Conservation (phyloP, 148 eudicot genomes). For the Diospyros lotus region DNA sequence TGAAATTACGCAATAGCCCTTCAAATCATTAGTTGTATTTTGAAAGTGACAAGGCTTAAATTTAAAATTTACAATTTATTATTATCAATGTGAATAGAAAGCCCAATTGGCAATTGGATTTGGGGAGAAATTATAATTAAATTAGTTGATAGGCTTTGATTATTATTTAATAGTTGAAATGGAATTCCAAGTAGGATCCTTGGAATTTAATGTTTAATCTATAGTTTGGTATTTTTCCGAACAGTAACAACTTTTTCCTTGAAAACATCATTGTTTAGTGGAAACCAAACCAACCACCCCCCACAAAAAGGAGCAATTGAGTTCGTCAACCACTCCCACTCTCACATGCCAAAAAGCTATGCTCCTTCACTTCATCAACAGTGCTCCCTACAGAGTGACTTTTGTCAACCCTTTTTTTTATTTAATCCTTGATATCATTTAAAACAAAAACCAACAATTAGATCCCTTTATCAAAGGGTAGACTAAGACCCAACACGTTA, state of each 20-base stretch:
- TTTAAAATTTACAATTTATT: too few species aligned
- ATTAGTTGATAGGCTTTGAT: not conserved
- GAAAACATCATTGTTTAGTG: not conserved
- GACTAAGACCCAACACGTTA: too few species aligned
- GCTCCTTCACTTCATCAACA: too few species aligned
- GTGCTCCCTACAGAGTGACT: too few species aligned
- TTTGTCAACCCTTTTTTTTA: too few species aligned
- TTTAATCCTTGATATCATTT: too few species aligned
- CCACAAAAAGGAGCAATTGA: too few species aligned
- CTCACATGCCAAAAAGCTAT: too few species aligned
- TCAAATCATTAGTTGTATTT: not conserved
- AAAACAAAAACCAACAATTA: too few species aligned
- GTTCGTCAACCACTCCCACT: too few species aligned
- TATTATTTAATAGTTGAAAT: not conserved
- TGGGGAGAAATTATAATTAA: not conserved
- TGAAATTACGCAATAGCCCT: slow-evolving; percentile 2
- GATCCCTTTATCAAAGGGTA: too few species aligned
- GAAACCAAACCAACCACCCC: not conserved
- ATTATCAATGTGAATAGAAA: not conserved
- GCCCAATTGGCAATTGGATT: not conserved
- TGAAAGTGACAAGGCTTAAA: too few species aligned
- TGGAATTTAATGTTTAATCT: not conserved
- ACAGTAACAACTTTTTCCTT: not conserved
- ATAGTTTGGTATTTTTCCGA: not conserved
- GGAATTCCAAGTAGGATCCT: not conserved